Conservation (phyloP, 768 basidiomycete genomes). For the Porphyrellus cyaneotinctus region DNA sequence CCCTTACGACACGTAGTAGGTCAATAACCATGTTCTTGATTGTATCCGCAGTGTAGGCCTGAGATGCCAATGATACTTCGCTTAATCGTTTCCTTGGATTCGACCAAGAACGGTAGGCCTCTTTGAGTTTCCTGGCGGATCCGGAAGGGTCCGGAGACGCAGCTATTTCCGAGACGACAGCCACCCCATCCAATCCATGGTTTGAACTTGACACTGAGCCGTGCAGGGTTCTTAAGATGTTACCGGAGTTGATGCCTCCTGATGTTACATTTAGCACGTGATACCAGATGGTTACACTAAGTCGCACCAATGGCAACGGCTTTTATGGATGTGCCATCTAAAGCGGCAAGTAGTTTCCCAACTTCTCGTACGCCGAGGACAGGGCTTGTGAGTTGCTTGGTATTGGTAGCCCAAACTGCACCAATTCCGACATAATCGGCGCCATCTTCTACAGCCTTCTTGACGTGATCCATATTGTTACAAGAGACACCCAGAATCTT, state of each 20-base stretch:
- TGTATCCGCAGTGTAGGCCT: constrained; percentile 25
- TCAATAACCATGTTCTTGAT: constrained; percentile 43
- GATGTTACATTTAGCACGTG: background rate
- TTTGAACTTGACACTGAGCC: constrained; percentile 59
- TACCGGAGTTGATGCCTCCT: constrained; percentile 86
- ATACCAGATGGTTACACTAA: background rate
- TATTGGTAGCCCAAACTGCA: constrained; percentile 74
- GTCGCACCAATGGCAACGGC: constrained; percentile 81
- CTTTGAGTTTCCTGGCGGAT: constrained; percentile 45
- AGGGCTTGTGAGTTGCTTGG: constrained; percentile 66
- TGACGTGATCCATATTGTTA: constrained; percentile 61
- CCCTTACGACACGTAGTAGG: constrained; percentile 51
- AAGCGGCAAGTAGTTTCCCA: constrained; percentile 56
- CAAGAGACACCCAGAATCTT: constrained; percentile 81
- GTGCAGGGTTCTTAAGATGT: constrained; percentile 71
- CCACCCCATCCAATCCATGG: constrained; percentile 71
- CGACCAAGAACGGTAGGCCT: constrained; percentile 35
- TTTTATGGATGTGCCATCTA: constrained; percentile 61
- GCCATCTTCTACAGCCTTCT: constrained; percentile 53
- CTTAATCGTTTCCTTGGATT: background rate
- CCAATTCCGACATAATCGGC: constrained; percentile 90
- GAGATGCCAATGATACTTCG: background rate
- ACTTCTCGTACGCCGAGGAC: constrained; percentile 71
- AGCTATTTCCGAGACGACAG: constrained; percentile 85
- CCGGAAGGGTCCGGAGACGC: constrained; percentile 52